Conservation (phyloP, 148 eudicot species). For the Spergularia bocconei region DNA sequence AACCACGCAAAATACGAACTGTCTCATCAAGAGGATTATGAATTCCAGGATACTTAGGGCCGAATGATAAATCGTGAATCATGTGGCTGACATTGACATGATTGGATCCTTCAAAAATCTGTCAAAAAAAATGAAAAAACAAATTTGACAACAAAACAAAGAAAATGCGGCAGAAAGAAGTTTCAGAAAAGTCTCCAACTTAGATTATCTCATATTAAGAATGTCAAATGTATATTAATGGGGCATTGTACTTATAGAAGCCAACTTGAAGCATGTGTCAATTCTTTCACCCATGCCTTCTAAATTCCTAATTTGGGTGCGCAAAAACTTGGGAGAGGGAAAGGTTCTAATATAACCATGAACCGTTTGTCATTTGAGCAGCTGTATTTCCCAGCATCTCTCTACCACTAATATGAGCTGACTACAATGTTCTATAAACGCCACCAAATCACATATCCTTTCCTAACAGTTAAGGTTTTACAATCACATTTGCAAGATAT, state of each 20-base stretch:
- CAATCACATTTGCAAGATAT: too few relatives aligned
- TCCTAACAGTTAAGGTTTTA: too few relatives aligned
- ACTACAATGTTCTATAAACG: background rate
- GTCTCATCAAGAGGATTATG: slow-evolving; percentile 96
- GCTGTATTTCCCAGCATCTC: background rate
- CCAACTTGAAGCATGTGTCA: background rate
- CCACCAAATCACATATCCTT: too few relatives aligned
- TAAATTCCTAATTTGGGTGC: background rate
- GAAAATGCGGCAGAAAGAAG: too few relatives aligned
- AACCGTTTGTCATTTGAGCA: slow-evolving; percentile 8
- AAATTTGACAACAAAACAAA: background rate
- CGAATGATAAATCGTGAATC: slow-evolving; percentile 94
- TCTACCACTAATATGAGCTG: slow-evolving; percentile 2
- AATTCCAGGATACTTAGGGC: slow-evolving; percentile 92
- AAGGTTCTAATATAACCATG: background rate
- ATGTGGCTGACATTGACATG: slow-evolving; percentile 96
- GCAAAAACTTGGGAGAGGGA: background rate
- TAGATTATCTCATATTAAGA: background rate
- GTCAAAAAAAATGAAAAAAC: slow-evolving; percentile 28
- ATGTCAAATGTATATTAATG: background rate
- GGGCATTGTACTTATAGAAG: background rate
- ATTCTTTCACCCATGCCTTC: slow-evolving; percentile 3
- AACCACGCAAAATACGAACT: slow-evolving; percentile 58
- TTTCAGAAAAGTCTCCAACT: too few relatives aligned
- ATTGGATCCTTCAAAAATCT: slow-evolving; percentile 90